Evolutionary conservation across 2,329 filamentous ascomycete genomes (phyloP).

Genomic region (Ceratocystis albifundus): DNA sequence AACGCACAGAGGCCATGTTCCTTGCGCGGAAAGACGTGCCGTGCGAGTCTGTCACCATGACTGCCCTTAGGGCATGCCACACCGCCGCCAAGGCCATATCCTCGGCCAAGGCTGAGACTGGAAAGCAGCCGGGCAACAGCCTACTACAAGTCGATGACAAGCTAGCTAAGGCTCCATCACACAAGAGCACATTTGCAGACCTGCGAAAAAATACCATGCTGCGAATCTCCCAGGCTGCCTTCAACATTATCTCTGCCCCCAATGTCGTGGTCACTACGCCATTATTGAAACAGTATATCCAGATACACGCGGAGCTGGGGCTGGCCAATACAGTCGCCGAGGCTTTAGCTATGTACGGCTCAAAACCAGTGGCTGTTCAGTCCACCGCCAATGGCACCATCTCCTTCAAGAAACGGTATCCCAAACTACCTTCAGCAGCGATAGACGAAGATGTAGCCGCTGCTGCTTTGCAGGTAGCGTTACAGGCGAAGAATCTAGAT

Average conservation of each 20-base stretch:
- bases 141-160: slow-evolving; percentile 30
- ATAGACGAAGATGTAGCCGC: slow-evolving; percentile 61
- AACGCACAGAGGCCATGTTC: slow-evolving; percentile 36
- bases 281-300: slow-evolving; percentile 63
- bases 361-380: slow-evolving; percentile 58
- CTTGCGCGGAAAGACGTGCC: slow-evolving; percentile 37
- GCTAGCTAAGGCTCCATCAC: neutral
- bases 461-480: slow-evolving; percentile 64
- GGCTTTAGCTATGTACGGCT: slow-evolving; percentile 69
- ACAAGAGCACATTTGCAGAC: slow-evolving; percentile 18
- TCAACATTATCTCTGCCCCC: slow-evolving; percentile 58
- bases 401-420: slow-evolving; percentile 39
- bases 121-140: slow-evolving; percentile 22
- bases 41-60: slow-evolving; percentile 34
- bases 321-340: slow-evolving; percentile 66
- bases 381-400: slow-evolving; percentile 12
- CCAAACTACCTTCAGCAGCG: slow-evolving; percentile 57
- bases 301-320: slow-evolving; percentile 60
- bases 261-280: slow-evolving; percentile 68
- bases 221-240: slow-evolving; percentile 49
- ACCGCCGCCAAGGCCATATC: slow-evolving; percentile 37
- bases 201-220: slow-evolving; percentile 38
- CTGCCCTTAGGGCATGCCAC: slow-evolving; percentile 37
- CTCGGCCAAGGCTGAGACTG: slow-evolving; percentile 25
- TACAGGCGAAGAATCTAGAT: slow-evolving; percentile 64